Percentiles rank a stretch among this genome's conserved stretches.
Evolutionary conservation across 495 filamentous ascomycete genomes (phyloP).

Genomic region (Aspergillus avenaceus): DNA sequence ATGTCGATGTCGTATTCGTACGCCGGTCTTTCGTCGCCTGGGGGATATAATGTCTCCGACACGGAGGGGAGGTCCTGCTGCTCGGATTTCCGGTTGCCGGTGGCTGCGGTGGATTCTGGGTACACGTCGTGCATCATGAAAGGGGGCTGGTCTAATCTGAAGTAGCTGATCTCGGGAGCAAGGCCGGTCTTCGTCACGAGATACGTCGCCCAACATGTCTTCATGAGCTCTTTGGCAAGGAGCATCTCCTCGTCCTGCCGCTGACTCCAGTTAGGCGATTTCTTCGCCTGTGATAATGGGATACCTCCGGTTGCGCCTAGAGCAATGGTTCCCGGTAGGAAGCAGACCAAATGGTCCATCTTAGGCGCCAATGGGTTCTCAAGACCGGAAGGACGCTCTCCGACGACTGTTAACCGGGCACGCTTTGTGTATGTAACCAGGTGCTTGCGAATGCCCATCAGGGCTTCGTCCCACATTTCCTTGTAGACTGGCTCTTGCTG

Average conservation of each 20-base stretch:
- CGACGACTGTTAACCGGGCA: conserved; percentile 77
- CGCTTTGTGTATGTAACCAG: conserved; percentile 82
- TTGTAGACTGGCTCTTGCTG: conserved; percentile 81
- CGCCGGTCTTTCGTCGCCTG: conserved; percentile 15
- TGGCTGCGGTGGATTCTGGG: conserved; percentile 26
- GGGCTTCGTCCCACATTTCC: conserved; percentile 87
- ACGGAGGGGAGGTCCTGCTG: conserved; percentile 27
- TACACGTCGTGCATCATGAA: conserved; percentile 40
- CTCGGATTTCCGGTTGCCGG: conserved; percentile 15
- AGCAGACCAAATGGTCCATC: conserved; percentile 98
- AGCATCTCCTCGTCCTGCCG: conserved; percentile 82
- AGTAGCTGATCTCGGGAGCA: conserved; percentile 89
- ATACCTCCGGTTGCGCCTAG: conserved; percentile 79
- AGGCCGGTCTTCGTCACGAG: conserved; percentile 80
- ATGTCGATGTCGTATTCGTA: conserved; percentile 78
- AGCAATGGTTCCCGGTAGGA: conserved; percentile 94
- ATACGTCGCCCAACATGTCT: conserved; percentile 98
- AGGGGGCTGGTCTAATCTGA: conserved; percentile 59
- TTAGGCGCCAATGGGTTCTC: conserved; percentile 64
- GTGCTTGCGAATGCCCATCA: conserved; percentile 84
- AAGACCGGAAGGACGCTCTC: conserved; percentile 77
- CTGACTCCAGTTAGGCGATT: conserved; percentile 64
- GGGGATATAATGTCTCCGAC: conserved; percentile 28
- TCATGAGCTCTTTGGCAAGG: conserved; percentile 84
- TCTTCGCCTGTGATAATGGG: conserved; percentile 67